A percentile compares a stretch with the other conserved stretches of the same genome.
Conservation (phyloP, 257 asterid genomes). For the Nicotiana knightiana region DNA sequence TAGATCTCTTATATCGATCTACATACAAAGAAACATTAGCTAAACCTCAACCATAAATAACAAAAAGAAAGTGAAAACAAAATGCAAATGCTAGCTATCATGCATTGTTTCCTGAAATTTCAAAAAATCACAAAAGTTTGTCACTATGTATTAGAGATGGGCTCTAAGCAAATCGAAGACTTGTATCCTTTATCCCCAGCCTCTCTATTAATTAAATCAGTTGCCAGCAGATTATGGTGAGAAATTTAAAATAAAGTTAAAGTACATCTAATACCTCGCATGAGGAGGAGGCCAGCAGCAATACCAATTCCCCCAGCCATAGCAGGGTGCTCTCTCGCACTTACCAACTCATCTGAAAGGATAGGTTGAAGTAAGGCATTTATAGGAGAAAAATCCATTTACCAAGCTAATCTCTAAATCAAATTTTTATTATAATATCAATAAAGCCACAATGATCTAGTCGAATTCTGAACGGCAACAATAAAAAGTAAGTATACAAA, state of each 20-base stretch:
- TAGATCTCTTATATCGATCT: neutral
- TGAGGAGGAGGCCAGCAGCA: conserved; percentile 51
- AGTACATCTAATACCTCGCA: conserved; percentile 50
- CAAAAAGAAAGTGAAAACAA: neutral
- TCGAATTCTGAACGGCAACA: neutral
- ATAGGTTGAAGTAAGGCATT: neutral
- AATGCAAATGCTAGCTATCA: neutral
- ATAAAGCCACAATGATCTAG: neutral
- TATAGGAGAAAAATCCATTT: neutral
- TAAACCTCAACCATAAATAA: neutral
- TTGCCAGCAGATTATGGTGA: neutral
- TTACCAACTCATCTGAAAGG: conserved; percentile 47
- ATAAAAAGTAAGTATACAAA: neutral
- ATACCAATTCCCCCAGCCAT: conserved; percentile 67
- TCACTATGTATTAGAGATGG: neutral
- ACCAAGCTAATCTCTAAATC: neutral
- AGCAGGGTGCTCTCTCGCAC: conserved; percentile 58
- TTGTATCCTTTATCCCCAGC: neutral
- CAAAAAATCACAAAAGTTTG: neutral
- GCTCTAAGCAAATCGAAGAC: neutral
- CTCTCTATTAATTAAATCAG: neutral
- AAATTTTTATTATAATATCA: neutral
- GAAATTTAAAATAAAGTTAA: neutral
- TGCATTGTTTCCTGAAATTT: neutral
- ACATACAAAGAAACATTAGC: neutral